Base-by-base conservation (phyloP, 257 asterid species). In the Scutellaria minor region DNA sequence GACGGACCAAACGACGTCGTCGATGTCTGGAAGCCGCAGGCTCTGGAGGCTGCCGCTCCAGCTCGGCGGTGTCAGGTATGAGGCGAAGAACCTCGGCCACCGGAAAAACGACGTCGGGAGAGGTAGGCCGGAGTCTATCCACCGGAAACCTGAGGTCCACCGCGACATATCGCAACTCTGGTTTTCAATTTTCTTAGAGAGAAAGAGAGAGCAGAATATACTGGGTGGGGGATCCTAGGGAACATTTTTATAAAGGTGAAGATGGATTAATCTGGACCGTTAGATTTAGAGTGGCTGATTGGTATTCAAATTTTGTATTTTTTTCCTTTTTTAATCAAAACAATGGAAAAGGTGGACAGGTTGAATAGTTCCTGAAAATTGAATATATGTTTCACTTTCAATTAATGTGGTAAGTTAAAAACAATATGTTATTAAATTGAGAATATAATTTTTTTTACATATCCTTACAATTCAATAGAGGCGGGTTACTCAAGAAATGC, bases 1-100 rank as follows among this genome's bases (percentile, higher is more conserved):
- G 58, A 84, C 52, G 31, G 88, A 79, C 88, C 86, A 84, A 0
- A 84, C 70, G 68, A 84, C 75, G 68, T 79, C 84, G 84, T 81
- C 88, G 10, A 81, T 42, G 79, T 78, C 77, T 6, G 88, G 88
- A 11, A 84, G 60, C 12, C 83, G 65, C n/a, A 81, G 44, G 24
- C 18, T 13, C 39, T 66, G 61, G 56, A 48, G 50, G 72, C 63
- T 63, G 56, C 53, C 46, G 45, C 66, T 66, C 79, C 82, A 72
- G 48, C 52, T 68, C 45, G 70, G 67, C 15, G 83, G 83, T 73
- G 86, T 64, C 54, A 78, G 39, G 67, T 64, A 70, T 42, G 88
- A 80, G 65, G 83, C 78, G 70, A 83, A 72, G 50, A 75, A 73
- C 27, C 85, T 57, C 39, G 80, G 83, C 83, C 82, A 83, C 55